Base-by-base conservation (phyloP, 2,329 filamentous ascomycete genomes). In the Hypomyces perniciosus region DNA sequence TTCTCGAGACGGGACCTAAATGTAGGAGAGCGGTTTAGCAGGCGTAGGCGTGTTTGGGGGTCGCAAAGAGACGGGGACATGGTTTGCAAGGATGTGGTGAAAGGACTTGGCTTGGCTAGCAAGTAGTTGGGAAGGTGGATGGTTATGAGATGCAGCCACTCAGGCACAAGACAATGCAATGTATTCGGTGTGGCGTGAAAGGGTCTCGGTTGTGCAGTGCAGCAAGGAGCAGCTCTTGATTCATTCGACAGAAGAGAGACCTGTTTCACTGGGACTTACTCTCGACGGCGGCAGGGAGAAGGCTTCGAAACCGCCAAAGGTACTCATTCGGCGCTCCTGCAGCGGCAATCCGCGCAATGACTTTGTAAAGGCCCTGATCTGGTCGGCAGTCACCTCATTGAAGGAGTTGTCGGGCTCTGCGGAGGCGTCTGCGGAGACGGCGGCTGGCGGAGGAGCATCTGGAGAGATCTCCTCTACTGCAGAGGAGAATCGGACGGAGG, bases 271-370 rank as follows among this genome's bases (percentile, higher is more conserved):
- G 31, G 27, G 35, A 79, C 86, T 70, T 83, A 92, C 89, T 71
- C 88, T 81, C 42, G 89, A 92, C 31, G 81, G 78, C 35, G 93
- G 92, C 47, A 97, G 76, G 34, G 93, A 97, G 56, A 96, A 84
- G 33, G 92, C 86, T 66, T 96, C 91, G 63, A 91, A 97, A 20
- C 20, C 20, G 40, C 86, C 84, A 70, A 90, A 95, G 65, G 90
- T 88, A 65, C 86, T 87, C 75, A 95, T 82, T 56, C 91, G 83
- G 51, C 83, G 80, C 61, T 91, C 86, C 71, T 96, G 91, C 54
- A 96, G 77, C 60, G 85, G 83, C 43, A 84, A 79, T 55, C 83
- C 82, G 57, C 90, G 86, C 28, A 95, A 74, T 27, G 82, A 84
- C 59, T 83, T 81, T 46, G 87, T 84, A 54, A 96, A 73, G 53